phyloP scores from a whole-genome alignment of 1,284 basidiomycete genomes.

The Rhodotorula glutinis region DNA sequence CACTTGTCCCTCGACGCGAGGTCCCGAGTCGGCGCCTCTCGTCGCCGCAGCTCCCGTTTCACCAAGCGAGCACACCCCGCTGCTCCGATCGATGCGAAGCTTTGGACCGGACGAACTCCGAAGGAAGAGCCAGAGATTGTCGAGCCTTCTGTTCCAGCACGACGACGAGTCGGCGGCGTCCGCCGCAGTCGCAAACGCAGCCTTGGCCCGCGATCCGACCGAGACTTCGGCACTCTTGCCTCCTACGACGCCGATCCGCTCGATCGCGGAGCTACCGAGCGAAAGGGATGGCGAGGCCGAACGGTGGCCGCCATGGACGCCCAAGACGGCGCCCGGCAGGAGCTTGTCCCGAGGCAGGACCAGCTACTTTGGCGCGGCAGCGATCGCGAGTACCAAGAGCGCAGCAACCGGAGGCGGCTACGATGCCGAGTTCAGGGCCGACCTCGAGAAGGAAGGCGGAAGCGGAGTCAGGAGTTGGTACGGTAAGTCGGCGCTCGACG shows the following conservation, averaged over 20 bases:
- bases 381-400: background rate
- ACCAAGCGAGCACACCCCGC: constrained; percentile 2
- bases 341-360: background rate
- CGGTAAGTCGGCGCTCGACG: constrained; percentile 4
- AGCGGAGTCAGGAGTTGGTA: constrained; percentile 40
- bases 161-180: constrained; percentile 1
- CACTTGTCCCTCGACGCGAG: background rate
- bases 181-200: background rate
- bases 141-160: constrained; percentile 28
- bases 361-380: background rate
- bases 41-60: background rate
- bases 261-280: no score
- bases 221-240: no score
- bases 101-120: constrained; percentile 21
- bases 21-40: background rate
- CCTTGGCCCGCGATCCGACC: background rate
- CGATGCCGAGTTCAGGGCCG: constrained; percentile 40
- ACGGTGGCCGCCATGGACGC: background rate
- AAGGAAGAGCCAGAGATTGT: constrained; percentile 25
- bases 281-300: no score
- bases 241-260: no score
- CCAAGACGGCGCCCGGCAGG: background rate
- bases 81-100: constrained; percentile 6
- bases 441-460: constrained; percentile 36
- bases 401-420: constrained; percentile 36